These are phyloP conservation scores for Cladophialophora carrionii DNA, from an alignment of 2,329 filamentous ascomycete species.

Conservation along the genomic window DNA sequence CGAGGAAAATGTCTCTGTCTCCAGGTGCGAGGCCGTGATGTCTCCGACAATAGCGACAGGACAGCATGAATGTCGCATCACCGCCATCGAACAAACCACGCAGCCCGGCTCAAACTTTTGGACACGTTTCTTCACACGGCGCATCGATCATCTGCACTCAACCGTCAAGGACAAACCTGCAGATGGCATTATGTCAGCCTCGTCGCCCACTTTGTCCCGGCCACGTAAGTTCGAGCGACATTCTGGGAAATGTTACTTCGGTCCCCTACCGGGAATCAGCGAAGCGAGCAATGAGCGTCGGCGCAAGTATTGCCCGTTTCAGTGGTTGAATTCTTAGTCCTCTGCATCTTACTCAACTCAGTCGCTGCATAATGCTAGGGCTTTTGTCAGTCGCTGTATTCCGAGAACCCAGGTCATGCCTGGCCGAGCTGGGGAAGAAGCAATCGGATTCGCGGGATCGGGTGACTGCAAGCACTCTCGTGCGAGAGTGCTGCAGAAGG, in stretches of 20 bases:
- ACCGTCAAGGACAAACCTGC: background rate
- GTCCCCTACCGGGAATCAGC: background rate
- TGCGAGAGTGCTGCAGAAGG: background rate
- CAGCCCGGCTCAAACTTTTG: background rate
- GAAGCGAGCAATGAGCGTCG: background rate
- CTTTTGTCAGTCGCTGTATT: background rate
- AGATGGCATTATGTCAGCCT: background rate
- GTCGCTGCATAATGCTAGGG: background rate
- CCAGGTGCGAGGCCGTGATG: background rate
- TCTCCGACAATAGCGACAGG: background rate
- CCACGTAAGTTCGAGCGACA: background rate
- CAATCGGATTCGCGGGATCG: background rate
- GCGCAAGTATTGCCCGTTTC: constrained; percentile 1
- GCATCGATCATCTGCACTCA: background rate
- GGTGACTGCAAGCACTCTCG: background rate
- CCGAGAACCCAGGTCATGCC: background rate
- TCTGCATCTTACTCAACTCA: background rate
- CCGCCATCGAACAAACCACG: too few relatives aligned
- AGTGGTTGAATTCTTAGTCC: background rate
- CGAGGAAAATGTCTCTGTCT: too few relatives aligned
- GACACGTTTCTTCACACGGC: background rate
- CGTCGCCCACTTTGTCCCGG: background rate
- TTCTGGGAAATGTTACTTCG: background rate
- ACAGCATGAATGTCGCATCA: background rate
- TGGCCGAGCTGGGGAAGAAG: background rate